Conservation (phyloP, 495 filamentous ascomycete species). For the Poronia punctata region DNA sequence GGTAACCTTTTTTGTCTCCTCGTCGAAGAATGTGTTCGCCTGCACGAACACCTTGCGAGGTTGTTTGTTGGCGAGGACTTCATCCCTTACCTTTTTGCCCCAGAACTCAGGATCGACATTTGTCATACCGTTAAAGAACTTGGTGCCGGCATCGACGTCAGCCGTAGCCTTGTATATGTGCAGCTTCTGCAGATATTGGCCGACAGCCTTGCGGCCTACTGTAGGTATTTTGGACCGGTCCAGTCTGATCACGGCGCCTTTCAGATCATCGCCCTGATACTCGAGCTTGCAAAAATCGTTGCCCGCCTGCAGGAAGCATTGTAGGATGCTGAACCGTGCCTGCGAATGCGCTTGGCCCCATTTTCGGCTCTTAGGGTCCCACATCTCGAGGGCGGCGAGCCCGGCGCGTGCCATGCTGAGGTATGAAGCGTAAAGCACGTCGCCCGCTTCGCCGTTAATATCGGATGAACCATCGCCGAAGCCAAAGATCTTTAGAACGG, state of each 20-base stretch:
- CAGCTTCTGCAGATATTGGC: slow-evolving; percentile 81
- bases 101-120: slow-evolving; percentile 71
- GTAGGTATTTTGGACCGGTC: slow-evolving; percentile 77
- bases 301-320: slow-evolving; percentile 79
- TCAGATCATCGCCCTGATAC: slow-evolving; percentile 66
- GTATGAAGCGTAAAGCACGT: slow-evolving; percentile 79
- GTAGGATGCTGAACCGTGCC: slow-evolving; percentile 87
- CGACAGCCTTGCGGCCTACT: slow-evolving; percentile 62
- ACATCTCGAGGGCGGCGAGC: slow-evolving; percentile 75
- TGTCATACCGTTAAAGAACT: slow-evolving; percentile 78
- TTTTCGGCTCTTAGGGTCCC: slow-evolving; percentile 78
- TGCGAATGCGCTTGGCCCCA: slow-evolving; percentile 97
- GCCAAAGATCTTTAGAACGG: slow-evolving; percentile 83
- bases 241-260: slow-evolving; percentile 70
- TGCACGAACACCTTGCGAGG: slow-evolving; percentile 95
- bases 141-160: slow-evolving; percentile 65
- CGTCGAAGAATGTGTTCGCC: slow-evolving; percentile 71
- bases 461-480: slow-evolving; percentile 68
- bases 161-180: slow-evolving; percentile 91
- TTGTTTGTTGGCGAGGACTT: slow-evolving; percentile 79
- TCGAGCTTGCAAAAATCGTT: slow-evolving; percentile 75
- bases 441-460: slow-evolving; percentile 68
- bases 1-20: slow-evolving; percentile 61
- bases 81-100: slow-evolving; percentile 64
- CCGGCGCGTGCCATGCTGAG: slow-evolving; percentile 90